These are phyloP conservation scores for Cronartium ribicola DNA, from an alignment of 1,284 basidiomycete genomes.

Conservation along the genomic window DNA sequence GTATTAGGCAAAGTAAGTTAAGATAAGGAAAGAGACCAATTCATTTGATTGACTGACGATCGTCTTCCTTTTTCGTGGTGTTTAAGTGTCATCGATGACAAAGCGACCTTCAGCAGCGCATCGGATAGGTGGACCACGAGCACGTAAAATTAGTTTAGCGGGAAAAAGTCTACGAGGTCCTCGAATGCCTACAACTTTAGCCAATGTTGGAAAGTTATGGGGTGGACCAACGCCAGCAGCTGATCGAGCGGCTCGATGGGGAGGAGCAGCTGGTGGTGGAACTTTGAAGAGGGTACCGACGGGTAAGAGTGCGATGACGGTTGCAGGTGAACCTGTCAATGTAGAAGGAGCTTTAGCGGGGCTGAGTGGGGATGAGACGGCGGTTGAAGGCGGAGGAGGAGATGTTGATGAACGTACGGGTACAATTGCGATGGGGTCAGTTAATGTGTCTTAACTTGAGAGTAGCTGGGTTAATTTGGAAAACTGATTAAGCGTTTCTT, in stretches of 20 bases:
- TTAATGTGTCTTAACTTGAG: not conserved
- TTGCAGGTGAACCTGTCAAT: not conserved
- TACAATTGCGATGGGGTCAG: conserved; percentile 39
- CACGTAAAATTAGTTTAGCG: conserved; percentile 32
- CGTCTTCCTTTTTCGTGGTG: not conserved
- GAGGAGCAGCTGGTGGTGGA: conserved; percentile 8
- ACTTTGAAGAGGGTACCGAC: conserved; percentile 21
- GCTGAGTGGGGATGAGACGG: conserved; percentile 24
- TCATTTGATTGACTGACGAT: not conserved
- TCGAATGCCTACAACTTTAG: conserved; percentile 23
- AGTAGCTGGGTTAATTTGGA: not conserved
- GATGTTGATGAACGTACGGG: conserved; percentile 32
- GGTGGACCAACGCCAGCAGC: conserved; percentile 36
- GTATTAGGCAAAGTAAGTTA: not conserved
- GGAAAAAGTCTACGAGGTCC: conserved; percentile 29
- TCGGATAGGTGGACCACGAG: conserved; percentile 27
- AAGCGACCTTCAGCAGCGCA: conserved; percentile 32
- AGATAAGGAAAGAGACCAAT: not conserved
- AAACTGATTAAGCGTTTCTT: not conserved
- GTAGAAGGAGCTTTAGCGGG: conserved; percentile 34
- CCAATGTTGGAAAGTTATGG: conserved; percentile 38
- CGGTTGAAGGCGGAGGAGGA: conserved; percentile 1
- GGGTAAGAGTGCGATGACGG: not conserved
- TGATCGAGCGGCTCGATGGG: conserved; percentile 39
- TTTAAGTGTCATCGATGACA: conserved; percentile 30